Evolutionary conservation across 805 yeast species (phyloP), one percentile per base, ranked within the genome.

Genomic region (Saturnispora zaruensis): DNA sequence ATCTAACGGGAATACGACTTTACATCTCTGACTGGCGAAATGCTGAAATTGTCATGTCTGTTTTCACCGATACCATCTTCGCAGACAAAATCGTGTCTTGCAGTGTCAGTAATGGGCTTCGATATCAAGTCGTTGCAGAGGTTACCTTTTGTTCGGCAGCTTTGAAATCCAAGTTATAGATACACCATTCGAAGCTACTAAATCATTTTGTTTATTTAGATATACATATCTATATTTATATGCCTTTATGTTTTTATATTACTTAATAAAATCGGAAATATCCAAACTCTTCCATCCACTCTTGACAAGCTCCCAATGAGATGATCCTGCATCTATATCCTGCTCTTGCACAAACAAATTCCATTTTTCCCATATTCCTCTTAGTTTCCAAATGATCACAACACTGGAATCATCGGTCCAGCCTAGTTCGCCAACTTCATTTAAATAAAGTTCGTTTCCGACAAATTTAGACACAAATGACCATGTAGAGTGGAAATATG

Each of bases 321-420:
- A 50, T 16, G 41, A 41, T n/a, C 53, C 51, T n/a, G 56, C 51
- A 13, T 42, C 72, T 32, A 89, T 79, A 13, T 73, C 79, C 62
- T 84, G 91, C 62, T 85, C 87, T 62, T 91, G 97, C 96, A 96
- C 87, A 24, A 81, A 71, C 34, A 91, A 79, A 13, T 73, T 79
- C 63, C 85, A 91, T 62, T 85, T 87, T 62, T 91, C 97, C 96
- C 96, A 87, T 26, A 81, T 80, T 4, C 83, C 82, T 53, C 79
- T 74, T 40, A 69, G 66, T 51, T 77, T 75, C 96, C 97, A 89
- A 3, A 91, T 68, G 1, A 90, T 74, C 0, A 88, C 74, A 5
- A 91, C 67, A 11, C 84, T 73, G 54, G 81, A 87, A 55, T 86
- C 88, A 6, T 81, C 81, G 1, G 82, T 72, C 95, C 95, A 87